Conservation (phyloP, 2,329 filamentous ascomycete species). For the Blumeria graminis region DNA sequence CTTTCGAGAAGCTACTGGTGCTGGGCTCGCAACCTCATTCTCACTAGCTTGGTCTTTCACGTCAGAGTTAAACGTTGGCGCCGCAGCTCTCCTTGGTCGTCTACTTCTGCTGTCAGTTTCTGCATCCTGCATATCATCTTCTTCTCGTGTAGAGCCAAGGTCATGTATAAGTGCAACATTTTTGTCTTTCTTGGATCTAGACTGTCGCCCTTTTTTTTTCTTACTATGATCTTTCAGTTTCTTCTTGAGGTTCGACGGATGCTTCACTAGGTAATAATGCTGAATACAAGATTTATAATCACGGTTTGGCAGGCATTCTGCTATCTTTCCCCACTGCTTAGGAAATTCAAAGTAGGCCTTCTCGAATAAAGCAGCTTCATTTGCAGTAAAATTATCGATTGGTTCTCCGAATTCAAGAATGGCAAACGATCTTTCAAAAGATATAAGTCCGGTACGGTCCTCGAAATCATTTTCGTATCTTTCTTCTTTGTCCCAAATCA, state of each 20-base stretch:
- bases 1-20: conserved; percentile 31
- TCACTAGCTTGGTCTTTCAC: conserved; percentile 32
- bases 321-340: conserved; percentile 64
- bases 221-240: conserved; percentile 42
- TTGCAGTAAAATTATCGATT: conserved; percentile 47
- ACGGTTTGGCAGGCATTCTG: conserved; percentile 38
- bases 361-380: conserved; percentile 48
- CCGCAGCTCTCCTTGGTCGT: conserved; percentile 33
- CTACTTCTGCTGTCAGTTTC: conserved; percentile 30
- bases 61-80: conserved; percentile 48
- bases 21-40: conserved; percentile 31
- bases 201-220: conserved; percentile 19
- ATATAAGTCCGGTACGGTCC: conserved; percentile 40
- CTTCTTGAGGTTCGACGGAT: conserved; percentile 51
- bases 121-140: conserved; percentile 10
- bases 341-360: conserved; percentile 50
- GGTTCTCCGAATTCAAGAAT: conserved; percentile 50
- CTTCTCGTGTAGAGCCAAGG: conserved; percentile 26
- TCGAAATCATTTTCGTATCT: conserved; percentile 32
- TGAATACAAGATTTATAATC: conserved; percentile 63
- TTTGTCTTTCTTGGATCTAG: conserved; percentile 28
- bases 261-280: conserved; percentile 66
- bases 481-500: conserved; percentile 39
- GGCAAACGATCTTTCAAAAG: conserved; percentile 40
- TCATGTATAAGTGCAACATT: conserved; percentile 43